Conservation (phyloP, 768 basidiomycete species). For the Boletus rubropictus region DNA sequence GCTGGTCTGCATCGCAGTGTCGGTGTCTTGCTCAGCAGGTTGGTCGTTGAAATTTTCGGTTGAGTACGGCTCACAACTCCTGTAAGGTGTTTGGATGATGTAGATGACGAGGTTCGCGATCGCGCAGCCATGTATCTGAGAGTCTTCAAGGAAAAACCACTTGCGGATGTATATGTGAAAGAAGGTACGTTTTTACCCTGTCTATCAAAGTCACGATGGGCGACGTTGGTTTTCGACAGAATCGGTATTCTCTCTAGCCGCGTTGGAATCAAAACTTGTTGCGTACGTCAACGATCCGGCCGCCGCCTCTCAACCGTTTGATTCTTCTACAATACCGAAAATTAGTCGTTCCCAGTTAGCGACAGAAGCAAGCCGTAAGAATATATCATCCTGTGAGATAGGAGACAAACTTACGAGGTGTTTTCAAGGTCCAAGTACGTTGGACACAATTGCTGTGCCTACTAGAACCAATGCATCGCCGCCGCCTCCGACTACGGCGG, state of each 20-base stretch:
- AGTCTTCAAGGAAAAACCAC: constrained; percentile 68
- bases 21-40: constrained; percentile 81
- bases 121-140: constrained; percentile 93
- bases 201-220: not conserved
- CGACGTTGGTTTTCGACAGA: constrained; percentile 44
- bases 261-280: constrained; percentile 87
- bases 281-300: constrained; percentile 83
- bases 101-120: constrained; percentile 98
- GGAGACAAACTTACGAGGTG: constrained; percentile 9
- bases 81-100: constrained; percentile 88
- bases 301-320: constrained; percentile 71
- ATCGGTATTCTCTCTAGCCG: constrained; percentile 87
- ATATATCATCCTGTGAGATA: not conserved
- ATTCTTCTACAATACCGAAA: constrained; percentile 81
- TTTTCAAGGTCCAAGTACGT: constrained; percentile 66
- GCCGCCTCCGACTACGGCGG: constrained; percentile 75
- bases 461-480: constrained; percentile 54
- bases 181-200: constrained; percentile 58
- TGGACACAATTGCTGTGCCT: constrained; percentile 80
- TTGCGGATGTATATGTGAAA: constrained; percentile 85
- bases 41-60: constrained; percentile 15
- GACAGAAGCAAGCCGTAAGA: constrained; percentile 80
- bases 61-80: constrained; percentile 1
- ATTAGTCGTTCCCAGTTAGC: constrained; percentile 91
- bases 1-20: constrained; percentile 76